Percentiles rank a stretch among this genome's conserved stretches.
phyloP scores from a whole-genome alignment of 108 stramenopile species.

The Cylindrotheca fusiformis region DNA sequence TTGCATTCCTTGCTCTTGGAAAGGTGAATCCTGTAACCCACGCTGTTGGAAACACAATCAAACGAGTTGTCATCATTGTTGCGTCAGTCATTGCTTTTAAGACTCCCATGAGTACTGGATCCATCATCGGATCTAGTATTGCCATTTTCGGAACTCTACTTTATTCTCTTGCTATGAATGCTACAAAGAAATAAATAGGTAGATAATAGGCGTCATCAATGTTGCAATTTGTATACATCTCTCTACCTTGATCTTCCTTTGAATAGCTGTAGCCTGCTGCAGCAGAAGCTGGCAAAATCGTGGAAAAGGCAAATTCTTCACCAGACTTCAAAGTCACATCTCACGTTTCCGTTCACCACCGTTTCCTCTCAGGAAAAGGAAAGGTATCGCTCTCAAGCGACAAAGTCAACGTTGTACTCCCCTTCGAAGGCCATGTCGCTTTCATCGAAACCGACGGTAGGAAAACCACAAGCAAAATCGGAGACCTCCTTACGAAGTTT shows the following conservation, averaged over 20 bases:
- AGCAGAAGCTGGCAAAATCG: no score
- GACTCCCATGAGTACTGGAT: constrained; percentile 94
- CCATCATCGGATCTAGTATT: constrained; percentile 89
- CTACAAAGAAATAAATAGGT: constrained; percentile 50
- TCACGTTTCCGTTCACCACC: no score
- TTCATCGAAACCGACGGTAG: constrained; percentile 95
- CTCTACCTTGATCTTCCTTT: no score
- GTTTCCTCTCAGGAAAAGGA: no score
- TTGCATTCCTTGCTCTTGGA: constrained; percentile 96
- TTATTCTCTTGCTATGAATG: constrained; percentile 95
- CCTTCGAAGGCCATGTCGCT: constrained; percentile 80
- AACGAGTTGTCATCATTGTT: constrained; percentile 98
- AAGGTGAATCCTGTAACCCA: constrained; percentile 95
- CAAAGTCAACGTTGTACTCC: constrained; percentile 87
- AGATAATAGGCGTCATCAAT: background rate
- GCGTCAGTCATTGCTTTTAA: constrained; percentile 95
- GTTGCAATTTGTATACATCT: no score
- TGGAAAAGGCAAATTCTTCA: no score
- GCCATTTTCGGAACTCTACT: constrained; percentile 92
- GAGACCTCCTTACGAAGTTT: constrained; percentile 88
- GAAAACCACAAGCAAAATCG: constrained; percentile 91
- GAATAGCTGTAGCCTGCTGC: no score
- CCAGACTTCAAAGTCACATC: no score
- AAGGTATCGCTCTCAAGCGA: constrained; percentile 46
- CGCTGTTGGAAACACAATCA: constrained; percentile 99